Percentiles rank a stretch among this genome's conserved stretches.
phyloP scores from a whole-genome alignment of 352 stramenopile species.

The Globisporangium cylindrosporum region DNA sequence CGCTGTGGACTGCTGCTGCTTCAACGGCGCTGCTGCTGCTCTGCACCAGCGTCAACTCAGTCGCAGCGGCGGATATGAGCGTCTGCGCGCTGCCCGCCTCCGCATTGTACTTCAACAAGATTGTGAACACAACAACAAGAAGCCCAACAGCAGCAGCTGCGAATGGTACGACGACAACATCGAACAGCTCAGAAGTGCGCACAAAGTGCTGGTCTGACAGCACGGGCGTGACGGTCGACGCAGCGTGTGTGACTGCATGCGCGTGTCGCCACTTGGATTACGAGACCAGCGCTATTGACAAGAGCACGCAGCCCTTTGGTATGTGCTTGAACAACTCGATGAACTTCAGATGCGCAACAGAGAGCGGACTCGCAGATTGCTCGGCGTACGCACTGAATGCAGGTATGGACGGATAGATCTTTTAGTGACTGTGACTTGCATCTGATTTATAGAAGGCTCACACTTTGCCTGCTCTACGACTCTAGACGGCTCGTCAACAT shows the following conservation, averaged over 20 bases:
- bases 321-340: slow-evolving; percentile 15
- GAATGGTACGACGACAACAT: slow-evolving; percentile 2
- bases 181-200: not conserved
- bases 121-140: not conserved
- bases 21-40: not conserved
- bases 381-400: slow-evolving; percentile 27
- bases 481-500: slow-evolving; percentile 14
- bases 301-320: not conserved
- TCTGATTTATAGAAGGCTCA: not conserved
- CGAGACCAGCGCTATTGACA: not conserved
- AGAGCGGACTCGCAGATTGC: slow-evolving; percentile 8
- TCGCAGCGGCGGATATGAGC: not conserved
- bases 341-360: slow-evolving; percentile 2
- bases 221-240: slow-evolving; percentile 9
- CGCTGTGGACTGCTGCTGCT: not conserved
- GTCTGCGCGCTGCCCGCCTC: slow-evolving; percentile 27
- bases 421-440: not conserved
- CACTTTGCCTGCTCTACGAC: not conserved
- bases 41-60: not conserved
- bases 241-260: slow-evolving; percentile 8
- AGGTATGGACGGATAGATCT: not conserved
- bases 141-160: not conserved
- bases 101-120: slow-evolving; percentile 23
- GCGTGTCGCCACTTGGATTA: slow-evolving; percentile 11
- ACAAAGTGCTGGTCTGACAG: slow-evolving; percentile 12